Conservation (phyloP, 208 protist genomes). For the Strigomonas galati region DNA sequence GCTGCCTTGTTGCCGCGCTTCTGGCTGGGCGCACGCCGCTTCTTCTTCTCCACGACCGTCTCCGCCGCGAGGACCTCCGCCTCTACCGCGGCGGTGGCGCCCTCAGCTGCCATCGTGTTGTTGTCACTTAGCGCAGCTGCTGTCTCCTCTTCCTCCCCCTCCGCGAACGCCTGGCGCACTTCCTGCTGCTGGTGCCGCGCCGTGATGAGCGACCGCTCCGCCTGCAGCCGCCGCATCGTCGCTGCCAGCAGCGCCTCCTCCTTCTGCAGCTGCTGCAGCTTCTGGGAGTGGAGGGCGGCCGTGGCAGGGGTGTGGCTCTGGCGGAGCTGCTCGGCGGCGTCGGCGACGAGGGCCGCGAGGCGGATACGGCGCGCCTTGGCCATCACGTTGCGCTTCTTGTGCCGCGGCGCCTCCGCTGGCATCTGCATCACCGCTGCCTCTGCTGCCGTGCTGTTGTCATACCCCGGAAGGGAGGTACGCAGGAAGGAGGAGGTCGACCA, state of each 20-base stretch:
- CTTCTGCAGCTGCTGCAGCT: constrained; percentile 39
- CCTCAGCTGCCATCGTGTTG: background rate
- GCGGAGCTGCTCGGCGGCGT: constrained; percentile 28
- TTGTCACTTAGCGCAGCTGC: no score
- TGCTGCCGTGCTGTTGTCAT: background rate
- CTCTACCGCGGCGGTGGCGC: background rate
- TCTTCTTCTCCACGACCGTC: background rate
- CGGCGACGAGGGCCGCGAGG: constrained; percentile 28
- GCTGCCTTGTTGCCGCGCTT: background rate
- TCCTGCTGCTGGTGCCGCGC: constrained; percentile 46
- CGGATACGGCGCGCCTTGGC: constrained; percentile 49
- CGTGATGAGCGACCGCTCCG: constrained; percentile 50
- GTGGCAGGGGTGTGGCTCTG: constrained; percentile 25
- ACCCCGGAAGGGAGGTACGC: background rate
- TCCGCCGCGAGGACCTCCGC: background rate
- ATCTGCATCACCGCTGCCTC: background rate
- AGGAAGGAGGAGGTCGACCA: no score
- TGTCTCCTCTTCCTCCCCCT: background rate
- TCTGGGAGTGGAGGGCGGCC: constrained; percentile 39
- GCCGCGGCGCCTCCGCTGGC: background rate
- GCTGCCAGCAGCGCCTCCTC: constrained; percentile 60
- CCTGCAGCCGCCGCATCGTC: constrained; percentile 46
- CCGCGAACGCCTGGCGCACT: constrained; percentile 19
- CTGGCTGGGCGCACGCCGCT: background rate
- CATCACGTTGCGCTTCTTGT: constrained; percentile 19